These are phyloP conservation scores for Candida koratica DNA, from an alignment of 805 yeast species.

Conservation along the genomic window DNA sequence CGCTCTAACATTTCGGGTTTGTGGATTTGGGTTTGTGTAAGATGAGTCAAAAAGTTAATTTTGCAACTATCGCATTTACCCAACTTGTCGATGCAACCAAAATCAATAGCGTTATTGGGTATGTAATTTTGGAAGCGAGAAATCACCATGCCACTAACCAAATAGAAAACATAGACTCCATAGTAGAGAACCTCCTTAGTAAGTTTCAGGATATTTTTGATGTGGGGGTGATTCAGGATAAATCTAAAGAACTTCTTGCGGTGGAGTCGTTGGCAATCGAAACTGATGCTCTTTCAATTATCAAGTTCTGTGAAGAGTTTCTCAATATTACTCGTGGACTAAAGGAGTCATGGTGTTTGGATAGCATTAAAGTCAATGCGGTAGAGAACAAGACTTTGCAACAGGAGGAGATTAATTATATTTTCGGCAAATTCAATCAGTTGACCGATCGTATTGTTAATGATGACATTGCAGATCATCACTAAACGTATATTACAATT, in stretches of 20 bases:
- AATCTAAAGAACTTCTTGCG: slow-evolving; percentile 40
- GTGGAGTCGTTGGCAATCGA: slow-evolving; percentile 57
- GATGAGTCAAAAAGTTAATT: slow-evolving; percentile 5
- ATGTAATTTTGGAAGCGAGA: slow-evolving; percentile 11
- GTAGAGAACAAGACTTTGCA: slow-evolving; percentile 14
- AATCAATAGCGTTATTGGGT: slow-evolving; percentile 25
- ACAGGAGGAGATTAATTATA: slow-evolving; percentile 21
- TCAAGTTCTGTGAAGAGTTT: slow-evolving; percentile 51
- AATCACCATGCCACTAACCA: slow-evolving; percentile 17
- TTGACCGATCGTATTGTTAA: slow-evolving; percentile 29
- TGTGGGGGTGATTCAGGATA: slow-evolving; percentile 39
- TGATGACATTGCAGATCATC: too few relatives aligned
- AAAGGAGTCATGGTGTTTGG: slow-evolving; percentile 56
- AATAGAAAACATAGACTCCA: slow-evolving; percentile 47
- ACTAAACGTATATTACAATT: too few relatives aligned
- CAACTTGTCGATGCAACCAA: slow-evolving; percentile 40
- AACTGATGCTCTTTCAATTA: slow-evolving; percentile 47
- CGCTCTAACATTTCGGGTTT: neutral
- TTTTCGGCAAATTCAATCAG: slow-evolving; percentile 32
- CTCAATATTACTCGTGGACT: slow-evolving; percentile 45
- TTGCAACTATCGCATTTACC: neutral
- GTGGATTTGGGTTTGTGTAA: neutral
- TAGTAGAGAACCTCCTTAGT: slow-evolving; percentile 47
- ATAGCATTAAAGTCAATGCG: slow-evolving; percentile 41
- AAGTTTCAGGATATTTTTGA: slow-evolving; percentile 53